Evolutionary conservation across 768 basidiomycete species (phyloP), one percentile per base, ranked within the genome.

Genomic region (Tricholoma hemisulphureum): DNA sequence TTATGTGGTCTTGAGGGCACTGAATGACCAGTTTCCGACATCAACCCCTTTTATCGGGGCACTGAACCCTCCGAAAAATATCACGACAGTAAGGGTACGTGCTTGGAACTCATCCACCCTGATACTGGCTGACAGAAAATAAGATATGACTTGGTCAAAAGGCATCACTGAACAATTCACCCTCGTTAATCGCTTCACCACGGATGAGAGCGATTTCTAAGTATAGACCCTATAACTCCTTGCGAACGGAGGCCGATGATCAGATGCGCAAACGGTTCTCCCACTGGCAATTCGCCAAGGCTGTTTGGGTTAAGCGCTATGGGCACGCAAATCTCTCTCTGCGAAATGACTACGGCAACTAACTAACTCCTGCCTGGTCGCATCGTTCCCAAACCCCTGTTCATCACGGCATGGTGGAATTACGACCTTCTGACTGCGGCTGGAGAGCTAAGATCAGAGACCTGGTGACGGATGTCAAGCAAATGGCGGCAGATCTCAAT

Each of bases 371-470:
- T 28, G 16, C 69, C 68, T 16, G 53, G 53, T n/a, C 32, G 23
- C 35, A 63, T 66, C 31, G 41, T 59, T 48, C 51, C 52, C 18
- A 37, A 70, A 61, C n/a, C 55, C n/a, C 37, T 21, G 14, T 32
- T 51, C 43, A 53, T 69, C 28, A 63, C 60, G 21, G 50, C 24
- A 32, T 62, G 65, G 21, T 72, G 68, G 71, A 60, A 63, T 41
- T 53, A 58, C 23, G 64, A 72, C 32, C 23, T 72, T 41, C 46
- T 69, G 53, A 53, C 18, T 51, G 46, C 39, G 18, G 55, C 51
- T 16, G 67, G 66, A 18, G 63, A 61, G 55, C 32, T 23, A 58
- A 43, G 56, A 37, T 65, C 34, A 56, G 50, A 37, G 58, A 61
- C 23, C 53, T 67, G 29, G 66, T 60, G 21, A 35, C 14, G 21